Base-by-base conservation (phyloP, 176 grass and related monocot genomes). In the Rhynchospora breviuscula region DNA sequence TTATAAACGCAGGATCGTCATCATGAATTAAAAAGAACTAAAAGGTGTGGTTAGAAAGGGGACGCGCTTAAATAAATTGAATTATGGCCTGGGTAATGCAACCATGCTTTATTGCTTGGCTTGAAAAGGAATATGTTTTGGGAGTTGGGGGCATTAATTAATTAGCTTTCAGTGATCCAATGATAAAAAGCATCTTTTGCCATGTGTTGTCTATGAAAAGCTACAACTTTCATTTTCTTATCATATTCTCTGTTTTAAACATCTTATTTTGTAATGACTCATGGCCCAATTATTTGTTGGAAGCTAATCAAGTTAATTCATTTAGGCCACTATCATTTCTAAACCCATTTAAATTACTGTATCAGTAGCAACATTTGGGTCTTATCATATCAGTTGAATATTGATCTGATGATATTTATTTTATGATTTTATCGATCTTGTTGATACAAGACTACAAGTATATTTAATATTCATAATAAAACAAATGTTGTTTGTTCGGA, bases 1-100 rank as follows among this genome's bases (percentile, higher is more conserved):
- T 52, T 73, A 10, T n/a, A 53, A 52, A 52, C 23, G 70, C 45
- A 51, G 7, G 10, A n/a, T 47, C 26, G 26, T 29, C 26, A 29
- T 29, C 46, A 74, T 74, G 13, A 74, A 52, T 75, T 43, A 69
- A 40, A 43, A 69, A 52, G n/a, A 51, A 0, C 46, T 12, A 48
- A 48, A 74, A 74, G 51, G 70, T 74, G 19, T 51, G 45, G 4
- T 74, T 51, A 74, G 70, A 74, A 74, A 74, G 25, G 70, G 19
- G 49, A 73, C 49, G 69, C 45, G 69, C 19, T 44, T 73, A 73
- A 10, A 51, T 73, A 73, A 23, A 51, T 43, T n/a, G 45, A 5
- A 74, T 74, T 22, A 51, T 51, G n/a, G 70, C 19, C 48, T 74
- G 45, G 70, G 8, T 51, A 74, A 74, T 48, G 9, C 7, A 48